A percentile compares a stretch with the other conserved stretches of the same genome.
Conservation (phyloP, 192 early-diverging fungal genomes). For the Coemansia erecta region DNA sequence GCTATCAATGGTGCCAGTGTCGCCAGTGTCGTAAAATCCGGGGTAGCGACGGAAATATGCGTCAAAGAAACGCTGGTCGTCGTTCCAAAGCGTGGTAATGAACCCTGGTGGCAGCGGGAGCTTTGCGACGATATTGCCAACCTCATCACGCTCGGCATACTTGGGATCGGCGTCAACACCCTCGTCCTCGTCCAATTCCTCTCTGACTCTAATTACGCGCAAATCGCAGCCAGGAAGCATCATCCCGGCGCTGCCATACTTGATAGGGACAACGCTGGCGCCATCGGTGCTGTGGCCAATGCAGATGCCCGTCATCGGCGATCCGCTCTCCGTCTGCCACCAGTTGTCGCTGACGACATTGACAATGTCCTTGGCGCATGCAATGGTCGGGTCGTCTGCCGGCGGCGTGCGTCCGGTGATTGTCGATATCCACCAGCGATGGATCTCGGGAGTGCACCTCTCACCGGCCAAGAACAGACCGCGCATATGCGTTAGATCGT, state of each 20-base stretch:
- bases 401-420: slow-evolving; percentile 31
- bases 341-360: slow-evolving; percentile 78
- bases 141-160: slow-evolving; percentile 56
- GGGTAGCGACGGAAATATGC: slow-evolving; percentile 76
- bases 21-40: slow-evolving; percentile 81
- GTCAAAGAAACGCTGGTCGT: slow-evolving; percentile 65
- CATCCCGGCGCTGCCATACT: slow-evolving; percentile 75
- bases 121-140: slow-evolving; percentile 77
- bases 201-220: slow-evolving; percentile 57
- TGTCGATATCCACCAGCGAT: slow-evolving; percentile 55
- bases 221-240: slow-evolving; percentile 78
- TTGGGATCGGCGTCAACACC: slow-evolving; percentile 31
- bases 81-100: slow-evolving; percentile 78
- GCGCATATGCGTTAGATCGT: slow-evolving; percentile 63
- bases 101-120: slow-evolving; percentile 79
- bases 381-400: slow-evolving; percentile 9
- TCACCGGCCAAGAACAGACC: slow-evolving; percentile 80
- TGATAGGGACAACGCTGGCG: slow-evolving; percentile 39
- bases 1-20: slow-evolving; percentile 75
- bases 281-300: slow-evolving; percentile 53
- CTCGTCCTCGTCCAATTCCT: slow-evolving; percentile 49
- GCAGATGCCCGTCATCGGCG: slow-evolving; percentile 73
- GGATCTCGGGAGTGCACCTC: slow-evolving; percentile 77
- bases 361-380: slow-evolving; percentile 27
- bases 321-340: slow-evolving; percentile 89